Evolutionary conservation across 192 early-diverging fungal species (phyloP).

Genomic region (Rhizoclosmatium sp.): DNA sequence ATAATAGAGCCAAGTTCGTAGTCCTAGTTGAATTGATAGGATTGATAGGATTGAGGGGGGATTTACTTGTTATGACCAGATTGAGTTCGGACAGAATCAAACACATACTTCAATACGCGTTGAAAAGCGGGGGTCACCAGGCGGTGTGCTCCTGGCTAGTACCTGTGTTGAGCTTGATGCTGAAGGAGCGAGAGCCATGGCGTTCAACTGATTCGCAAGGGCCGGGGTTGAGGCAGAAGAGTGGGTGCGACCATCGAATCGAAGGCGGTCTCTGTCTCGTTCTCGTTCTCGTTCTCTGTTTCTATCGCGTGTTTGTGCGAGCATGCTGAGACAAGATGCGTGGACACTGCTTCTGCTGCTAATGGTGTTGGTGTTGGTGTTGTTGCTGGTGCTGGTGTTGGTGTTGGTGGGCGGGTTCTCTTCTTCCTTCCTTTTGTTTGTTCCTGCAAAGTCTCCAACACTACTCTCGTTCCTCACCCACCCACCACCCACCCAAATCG

Average conservation of each 20-base stretch:
- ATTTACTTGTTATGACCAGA: neutral
- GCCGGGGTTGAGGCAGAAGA: neutral
- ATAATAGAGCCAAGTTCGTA: conserved; percentile 56
- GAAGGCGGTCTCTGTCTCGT: neutral
- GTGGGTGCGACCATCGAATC: neutral
- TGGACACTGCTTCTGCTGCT: neutral
- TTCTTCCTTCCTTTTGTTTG: too few species aligned
- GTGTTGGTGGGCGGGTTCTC: neutral
- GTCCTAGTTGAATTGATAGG: conserved; percentile 41
- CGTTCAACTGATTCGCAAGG: too few species aligned
- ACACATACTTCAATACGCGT: conserved; percentile 23
- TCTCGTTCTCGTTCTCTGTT: neutral
- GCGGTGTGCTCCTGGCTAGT: neutral
- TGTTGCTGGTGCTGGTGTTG: neutral
- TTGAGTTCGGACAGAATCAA: neutral
- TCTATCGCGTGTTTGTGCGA: neutral
- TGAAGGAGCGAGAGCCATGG: too few species aligned
- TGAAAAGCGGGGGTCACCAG: conserved; percentile 6
- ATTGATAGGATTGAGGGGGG: neutral
- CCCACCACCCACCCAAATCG: too few species aligned
- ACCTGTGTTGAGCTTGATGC: too few species aligned
- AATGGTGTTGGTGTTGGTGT: neutral
- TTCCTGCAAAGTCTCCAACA: neutral
- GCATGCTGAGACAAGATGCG: neutral
- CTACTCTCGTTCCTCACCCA: neutral